These are phyloP conservation scores for Saposhnikovia divaricata DNA, from an alignment of 129 eudicot genomes.

Conservation along the genomic window DNA sequence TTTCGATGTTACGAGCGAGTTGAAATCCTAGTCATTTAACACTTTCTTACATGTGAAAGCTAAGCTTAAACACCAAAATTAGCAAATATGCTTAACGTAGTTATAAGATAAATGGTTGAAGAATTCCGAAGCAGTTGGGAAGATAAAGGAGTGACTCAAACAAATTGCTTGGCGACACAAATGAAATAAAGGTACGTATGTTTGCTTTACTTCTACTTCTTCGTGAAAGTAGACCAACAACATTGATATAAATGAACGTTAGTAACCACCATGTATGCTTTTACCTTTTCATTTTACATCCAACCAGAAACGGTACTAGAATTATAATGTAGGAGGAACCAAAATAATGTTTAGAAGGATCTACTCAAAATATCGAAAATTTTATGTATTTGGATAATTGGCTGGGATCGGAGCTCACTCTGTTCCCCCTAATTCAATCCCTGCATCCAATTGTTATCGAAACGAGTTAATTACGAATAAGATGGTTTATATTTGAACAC, in stretches of 20 bases:
- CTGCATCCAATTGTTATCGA: neutral
- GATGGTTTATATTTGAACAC: neutral
- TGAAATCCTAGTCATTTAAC: neutral
- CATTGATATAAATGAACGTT: neutral
- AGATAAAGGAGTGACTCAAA: constrained; percentile 3
- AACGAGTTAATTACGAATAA: too few relatives aligned
- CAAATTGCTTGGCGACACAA: constrained; percentile 1
- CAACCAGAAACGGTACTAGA: too few relatives aligned
- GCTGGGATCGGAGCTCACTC: too few relatives aligned
- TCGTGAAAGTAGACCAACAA: neutral
- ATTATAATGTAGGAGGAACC: too few relatives aligned
- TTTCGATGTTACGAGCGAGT: too few relatives aligned
- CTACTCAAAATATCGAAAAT: too few relatives aligned
- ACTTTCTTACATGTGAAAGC: neutral
- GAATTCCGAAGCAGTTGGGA: neutral
- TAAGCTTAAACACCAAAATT: neutral
- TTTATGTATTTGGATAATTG: too few relatives aligned
- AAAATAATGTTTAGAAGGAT: too few relatives aligned
- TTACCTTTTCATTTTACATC: neutral
- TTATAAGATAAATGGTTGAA: neutral
- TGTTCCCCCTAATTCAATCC: too few relatives aligned
- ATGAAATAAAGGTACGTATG: neutral
- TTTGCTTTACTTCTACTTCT: neutral
- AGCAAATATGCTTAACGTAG: neutral
- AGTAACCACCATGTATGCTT: neutral